These are phyloP conservation scores for Exophiala xenobiotica DNA, from an alignment of 2,329 filamentous ascomycete species.

Conservation along the genomic window DNA sequence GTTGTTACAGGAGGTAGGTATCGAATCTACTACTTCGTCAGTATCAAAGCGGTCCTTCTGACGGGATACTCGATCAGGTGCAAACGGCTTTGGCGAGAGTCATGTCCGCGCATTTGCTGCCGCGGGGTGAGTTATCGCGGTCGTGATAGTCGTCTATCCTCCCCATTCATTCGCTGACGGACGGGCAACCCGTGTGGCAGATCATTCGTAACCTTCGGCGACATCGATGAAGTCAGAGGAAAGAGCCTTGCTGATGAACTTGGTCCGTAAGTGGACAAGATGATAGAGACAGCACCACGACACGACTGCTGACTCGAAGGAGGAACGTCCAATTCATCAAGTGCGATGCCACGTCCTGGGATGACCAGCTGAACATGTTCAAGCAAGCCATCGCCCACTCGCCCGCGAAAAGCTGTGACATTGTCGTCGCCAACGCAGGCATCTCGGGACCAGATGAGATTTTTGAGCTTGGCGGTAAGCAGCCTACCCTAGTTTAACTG, in stretches of 20 bases:
- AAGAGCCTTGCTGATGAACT: conserved; percentile 28
- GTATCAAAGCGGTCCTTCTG: background rate
- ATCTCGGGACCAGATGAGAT: conserved; percentile 47
- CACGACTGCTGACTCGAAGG: no score
- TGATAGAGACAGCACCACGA: no score
- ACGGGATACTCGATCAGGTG: conserved; percentile 21
- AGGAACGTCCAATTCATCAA: conserved; percentile 34
- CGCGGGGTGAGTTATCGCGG: conserved; percentile 19
- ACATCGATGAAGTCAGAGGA: conserved; percentile 43
- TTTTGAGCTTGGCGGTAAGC: conserved; percentile 26
- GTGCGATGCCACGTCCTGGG: conserved; percentile 63
- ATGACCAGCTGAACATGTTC: conserved; percentile 64
- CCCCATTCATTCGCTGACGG: no score
- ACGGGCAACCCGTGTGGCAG: conserved; percentile 3
- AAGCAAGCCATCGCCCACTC: conserved; percentile 55
- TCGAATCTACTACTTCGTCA: background rate
- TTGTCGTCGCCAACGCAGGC: conserved; percentile 66
- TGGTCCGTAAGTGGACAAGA: conserved; percentile 5
- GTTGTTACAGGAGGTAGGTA: conserved; percentile 33
- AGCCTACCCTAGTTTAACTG: conserved; percentile 4
- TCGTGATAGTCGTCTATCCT: no score
- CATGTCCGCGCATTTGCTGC: conserved; percentile 32
- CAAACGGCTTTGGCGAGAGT: conserved; percentile 34
- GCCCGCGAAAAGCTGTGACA: conserved; percentile 57
- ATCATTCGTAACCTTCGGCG: conserved; percentile 27